Conservation (phyloP, 352 stramenopile species). For the Globisporangium polare region DNA sequence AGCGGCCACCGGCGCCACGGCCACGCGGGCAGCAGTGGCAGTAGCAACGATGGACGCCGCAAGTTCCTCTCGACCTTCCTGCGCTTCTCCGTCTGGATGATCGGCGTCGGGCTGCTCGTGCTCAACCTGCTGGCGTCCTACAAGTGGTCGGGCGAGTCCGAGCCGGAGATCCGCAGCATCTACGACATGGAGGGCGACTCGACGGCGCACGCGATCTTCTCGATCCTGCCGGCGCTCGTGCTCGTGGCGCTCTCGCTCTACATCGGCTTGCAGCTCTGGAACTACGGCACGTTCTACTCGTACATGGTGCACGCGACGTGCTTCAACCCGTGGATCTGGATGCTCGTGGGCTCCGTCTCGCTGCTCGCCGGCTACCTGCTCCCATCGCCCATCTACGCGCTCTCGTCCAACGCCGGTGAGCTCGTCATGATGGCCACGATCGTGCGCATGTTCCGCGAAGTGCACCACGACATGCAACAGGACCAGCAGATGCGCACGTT, state of each 20-base stretch:
- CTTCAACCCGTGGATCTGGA: conserved; percentile 89
- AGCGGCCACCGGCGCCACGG: conserved; percentile 49
- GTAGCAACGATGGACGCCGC: conserved; percentile 8
- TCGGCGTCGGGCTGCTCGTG: conserved; percentile 49
- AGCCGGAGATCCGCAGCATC: conserved; percentile 53
- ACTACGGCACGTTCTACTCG: conserved; percentile 84
- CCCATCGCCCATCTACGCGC: conserved; percentile 60
- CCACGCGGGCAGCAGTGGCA: conserved; percentile 13
- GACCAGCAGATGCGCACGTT: conserved; percentile 70
- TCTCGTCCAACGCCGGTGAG: conserved; percentile 76
- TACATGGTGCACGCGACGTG: conserved; percentile 83
- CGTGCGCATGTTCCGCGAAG: conserved; percentile 82
- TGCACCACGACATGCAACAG: conserved; percentile 82
- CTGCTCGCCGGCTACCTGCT: conserved; percentile 76
- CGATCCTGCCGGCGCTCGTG: conserved; percentile 58
- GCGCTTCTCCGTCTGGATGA: conserved; percentile 67
- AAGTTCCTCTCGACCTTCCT: conserved; percentile 55
- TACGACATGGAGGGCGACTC: conserved; percentile 71
- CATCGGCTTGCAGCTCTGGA: conserved; percentile 73
- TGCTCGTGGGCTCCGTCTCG: conserved; percentile 68
- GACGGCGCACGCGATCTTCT: conserved; percentile 48
- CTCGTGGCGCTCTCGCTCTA: conserved; percentile 71
- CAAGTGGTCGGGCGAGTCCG: conserved; percentile 39
- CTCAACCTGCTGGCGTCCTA: conserved; percentile 76
- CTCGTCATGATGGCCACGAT: conserved; percentile 77